Evolutionary conservation across 805 yeast species (phyloP).

Genomic region (Candida methanosorbosa): DNA sequence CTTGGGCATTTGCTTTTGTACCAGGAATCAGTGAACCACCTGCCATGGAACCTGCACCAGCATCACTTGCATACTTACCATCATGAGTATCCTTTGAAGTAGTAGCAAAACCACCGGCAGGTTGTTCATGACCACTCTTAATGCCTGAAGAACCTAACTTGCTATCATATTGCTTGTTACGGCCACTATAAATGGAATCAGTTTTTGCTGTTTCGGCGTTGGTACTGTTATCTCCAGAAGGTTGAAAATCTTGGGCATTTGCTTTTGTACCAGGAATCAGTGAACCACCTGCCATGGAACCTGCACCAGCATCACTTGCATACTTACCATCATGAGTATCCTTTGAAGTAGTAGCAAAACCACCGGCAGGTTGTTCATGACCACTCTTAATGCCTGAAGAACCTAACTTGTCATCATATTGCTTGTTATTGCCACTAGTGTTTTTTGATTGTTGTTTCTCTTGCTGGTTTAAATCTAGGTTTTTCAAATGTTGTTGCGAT

Average conservation of each 20-base stretch:
- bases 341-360: too few relatives aligned
- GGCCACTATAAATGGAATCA: not conserved
- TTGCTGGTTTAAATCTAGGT: not conserved
- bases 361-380: not conserved
- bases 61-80: not conserved
- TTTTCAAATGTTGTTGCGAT: conserved; percentile 2
- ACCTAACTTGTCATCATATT: too few relatives aligned
- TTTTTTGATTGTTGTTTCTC: not conserved
- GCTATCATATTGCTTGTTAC: too few relatives aligned
- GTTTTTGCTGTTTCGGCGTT: not conserved
- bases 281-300: too few relatives aligned
- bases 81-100: too few relatives aligned
- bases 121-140: not conserved
- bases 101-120: not conserved
- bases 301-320: too few relatives aligned
- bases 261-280: not conserved
- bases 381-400: not conserved
- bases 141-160: not conserved
- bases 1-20: not conserved
- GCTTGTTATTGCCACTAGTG: not conserved
- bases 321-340: too few relatives aligned
- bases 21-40: too few relatives aligned
- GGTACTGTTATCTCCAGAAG: not conserved
- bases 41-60: too few relatives aligned
- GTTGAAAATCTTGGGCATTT: not conserved